Evolutionary conservation across 1,139 yeast species (phyloP).

Genomic region (Blastobotrys illinoisensis): DNA sequence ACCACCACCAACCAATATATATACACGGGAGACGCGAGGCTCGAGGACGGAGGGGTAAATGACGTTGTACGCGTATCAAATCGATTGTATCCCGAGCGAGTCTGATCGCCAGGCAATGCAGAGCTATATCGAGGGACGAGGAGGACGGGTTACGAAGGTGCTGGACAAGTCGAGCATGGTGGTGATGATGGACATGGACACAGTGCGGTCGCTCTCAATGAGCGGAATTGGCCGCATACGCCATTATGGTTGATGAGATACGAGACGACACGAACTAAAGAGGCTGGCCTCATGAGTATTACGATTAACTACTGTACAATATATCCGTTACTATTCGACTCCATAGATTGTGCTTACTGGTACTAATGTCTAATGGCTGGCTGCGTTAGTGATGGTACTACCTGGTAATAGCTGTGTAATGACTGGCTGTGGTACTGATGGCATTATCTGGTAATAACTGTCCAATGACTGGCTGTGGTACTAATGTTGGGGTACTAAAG

Average conservation of each 20-base stretch:
- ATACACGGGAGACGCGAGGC: neutral
- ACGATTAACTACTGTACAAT: too few relatives aligned
- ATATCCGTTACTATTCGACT: too few relatives aligned
- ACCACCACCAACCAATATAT: neutral
- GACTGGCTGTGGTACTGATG: too few relatives aligned
- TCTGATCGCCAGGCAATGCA: neutral
- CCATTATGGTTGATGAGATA: neutral
- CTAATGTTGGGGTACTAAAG: too few relatives aligned
- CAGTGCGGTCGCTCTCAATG: neutral
- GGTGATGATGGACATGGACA: neutral
- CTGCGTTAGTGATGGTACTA: too few relatives aligned
- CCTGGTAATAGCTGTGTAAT: too few relatives aligned
- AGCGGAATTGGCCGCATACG: neutral
- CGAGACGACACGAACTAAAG: too few relatives aligned
- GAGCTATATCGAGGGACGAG: neutral
- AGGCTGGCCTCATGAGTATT: too few relatives aligned
- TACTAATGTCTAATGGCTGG: too few relatives aligned
- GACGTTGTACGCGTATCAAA: neutral
- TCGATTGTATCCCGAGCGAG: neutral
- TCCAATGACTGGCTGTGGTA: too few relatives aligned
- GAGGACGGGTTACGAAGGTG: neutral
- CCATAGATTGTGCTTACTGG: too few relatives aligned
- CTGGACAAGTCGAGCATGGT: neutral
- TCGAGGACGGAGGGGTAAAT: neutral
- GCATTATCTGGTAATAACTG: too few relatives aligned